Base-by-base conservation (phyloP, 2,329 filamentous ascomycete genomes). In the Aspergillus sp. region DNA sequence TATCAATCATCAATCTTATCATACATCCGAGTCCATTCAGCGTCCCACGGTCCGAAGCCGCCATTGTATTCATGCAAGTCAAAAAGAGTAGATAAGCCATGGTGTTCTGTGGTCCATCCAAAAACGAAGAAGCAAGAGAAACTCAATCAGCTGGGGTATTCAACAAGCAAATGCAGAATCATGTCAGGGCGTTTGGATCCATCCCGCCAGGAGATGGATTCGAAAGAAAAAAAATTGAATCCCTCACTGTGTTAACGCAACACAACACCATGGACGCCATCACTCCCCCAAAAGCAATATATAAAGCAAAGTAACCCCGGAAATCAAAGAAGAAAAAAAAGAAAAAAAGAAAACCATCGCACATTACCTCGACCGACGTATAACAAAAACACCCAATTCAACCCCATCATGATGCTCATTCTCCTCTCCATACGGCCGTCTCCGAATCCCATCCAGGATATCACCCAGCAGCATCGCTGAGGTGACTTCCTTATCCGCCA, bases 381-480 rank as follows among this genome's bases (percentile, higher is more conserved):
- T 72, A 48, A 76, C 70, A 53, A 75, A 75, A 10, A 75, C 66
- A 6, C 71, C 73, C 40, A 76, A 56, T 53, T 75, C 73, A 28
- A 75, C 57, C 1, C 68, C 69, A 32, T 67, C 62, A 12, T 61
- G 68, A 39, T 73, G 73, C 48, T 69, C 69, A 42, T 60, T 66
- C 46, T 66, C 69, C 41, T 66, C 62, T 27, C 55, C 67, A 53
- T 78, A 78, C 27, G 70, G 67, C 47, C 74, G 69, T 43, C 69
- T 71, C 35, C 70, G 72, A n/a, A 83, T 75, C 4, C 77, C 78
- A 40, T 81, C 74, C 39, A 81, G 64, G 9, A 83, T 73, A 52
- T 80, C 76, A 48, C 78, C 71, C 36, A 81, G 72, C n/a, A 82
- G 63, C 55, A 76, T 75, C 26, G 76, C 71, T 0, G 76, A 73